These are phyloP conservation scores for Pluteus cervinus DNA, from an alignment of 768 basidiomycete species.

Conservation along the genomic window DNA sequence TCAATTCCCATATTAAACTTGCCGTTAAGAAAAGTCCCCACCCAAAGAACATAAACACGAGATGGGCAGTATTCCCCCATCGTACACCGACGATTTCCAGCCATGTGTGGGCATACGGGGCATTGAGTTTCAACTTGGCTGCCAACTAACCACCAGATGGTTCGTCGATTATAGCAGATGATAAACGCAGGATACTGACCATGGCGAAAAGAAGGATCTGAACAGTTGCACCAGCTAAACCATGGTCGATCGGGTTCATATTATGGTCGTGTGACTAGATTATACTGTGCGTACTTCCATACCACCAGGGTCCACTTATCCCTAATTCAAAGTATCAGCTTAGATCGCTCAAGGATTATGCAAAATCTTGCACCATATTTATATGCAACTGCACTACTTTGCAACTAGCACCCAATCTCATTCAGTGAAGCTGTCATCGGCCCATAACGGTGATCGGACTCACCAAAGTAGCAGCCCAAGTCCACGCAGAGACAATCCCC, in stretches of 20 bases:
- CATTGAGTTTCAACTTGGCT: constrained; percentile 88
- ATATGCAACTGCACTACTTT: constrained; percentile 82
- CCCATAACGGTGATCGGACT: constrained; percentile 8
- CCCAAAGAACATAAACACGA: constrained; percentile 89
- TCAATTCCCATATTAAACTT: not conserved
- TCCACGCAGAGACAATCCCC: constrained; percentile 92
- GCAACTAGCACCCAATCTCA: constrained; percentile 34
- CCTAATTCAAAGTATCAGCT: constrained; percentile 21
- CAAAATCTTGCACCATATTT: constrained; percentile 50
- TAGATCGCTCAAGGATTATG: not conserved
- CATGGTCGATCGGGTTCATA: not conserved
- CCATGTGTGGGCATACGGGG: constrained; percentile 85
- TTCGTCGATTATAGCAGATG: not conserved
- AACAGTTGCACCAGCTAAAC: constrained; percentile 74
- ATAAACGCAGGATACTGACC: constrained; percentile 25
- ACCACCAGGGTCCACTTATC: constrained; percentile 87
- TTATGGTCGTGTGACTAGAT: not conserved
- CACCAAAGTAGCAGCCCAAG: constrained; percentile 78
- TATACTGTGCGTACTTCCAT: constrained; percentile 37
- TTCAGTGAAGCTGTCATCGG: constrained; percentile 1
- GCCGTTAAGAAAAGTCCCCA: constrained; percentile 15
- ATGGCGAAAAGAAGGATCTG: constrained; percentile 89
- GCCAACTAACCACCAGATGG: constrained; percentile 47
- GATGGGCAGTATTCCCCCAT: constrained; percentile 78
- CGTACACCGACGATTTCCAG: constrained; percentile 77